phyloP scores from a whole-genome alignment of 345 rosid species.

The Eucalyptus regnans region DNA sequence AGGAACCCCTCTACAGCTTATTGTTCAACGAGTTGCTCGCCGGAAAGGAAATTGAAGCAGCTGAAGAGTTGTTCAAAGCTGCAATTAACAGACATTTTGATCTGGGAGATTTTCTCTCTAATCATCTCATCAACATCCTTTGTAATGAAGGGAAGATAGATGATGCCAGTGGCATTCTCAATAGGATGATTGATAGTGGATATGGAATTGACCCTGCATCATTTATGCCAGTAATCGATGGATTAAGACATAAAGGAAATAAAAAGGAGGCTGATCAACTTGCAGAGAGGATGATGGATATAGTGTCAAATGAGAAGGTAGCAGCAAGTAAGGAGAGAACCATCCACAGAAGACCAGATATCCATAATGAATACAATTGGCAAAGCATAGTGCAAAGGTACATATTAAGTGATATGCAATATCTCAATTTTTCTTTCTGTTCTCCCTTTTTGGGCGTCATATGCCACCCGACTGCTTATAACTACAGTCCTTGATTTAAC shows the following conservation, averaged over 20 bases:
- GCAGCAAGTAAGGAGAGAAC: conserved; percentile 8
- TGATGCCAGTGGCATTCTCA: conserved; percentile 48
- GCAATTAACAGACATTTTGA: conserved; percentile 56
- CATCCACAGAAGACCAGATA: conserved; percentile 15
- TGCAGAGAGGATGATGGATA: conserved; percentile 82
- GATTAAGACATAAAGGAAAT: conserved; percentile 47
- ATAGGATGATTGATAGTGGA: conserved; percentile 56
- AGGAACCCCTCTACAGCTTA: conserved; percentile 65
- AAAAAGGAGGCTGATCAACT: conserved; percentile 66
- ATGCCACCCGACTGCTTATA: neutral
- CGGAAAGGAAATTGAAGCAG: conserved; percentile 49
- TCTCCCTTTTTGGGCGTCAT: neutral
- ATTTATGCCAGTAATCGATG: conserved; percentile 89
- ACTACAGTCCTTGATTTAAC: neutral
- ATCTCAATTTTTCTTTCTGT: neutral
- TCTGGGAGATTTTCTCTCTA: conserved; percentile 53
- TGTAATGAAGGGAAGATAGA: conserved; percentile 59
- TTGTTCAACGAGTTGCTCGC: conserved; percentile 72
- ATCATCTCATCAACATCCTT: conserved; percentile 56
- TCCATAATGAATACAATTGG: conserved; percentile 45
- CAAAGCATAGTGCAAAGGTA: conserved; percentile 64
- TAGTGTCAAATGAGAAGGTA: conserved; percentile 43
- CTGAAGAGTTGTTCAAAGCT: conserved; percentile 59
- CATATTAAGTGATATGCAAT: neutral
- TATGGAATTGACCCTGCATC: conserved; percentile 73